Evolutionary conservation across 345 rosid species (phyloP), one percentile per base, ranked within the genome.

Genomic region (Hibiscus tridactylites): DNA sequence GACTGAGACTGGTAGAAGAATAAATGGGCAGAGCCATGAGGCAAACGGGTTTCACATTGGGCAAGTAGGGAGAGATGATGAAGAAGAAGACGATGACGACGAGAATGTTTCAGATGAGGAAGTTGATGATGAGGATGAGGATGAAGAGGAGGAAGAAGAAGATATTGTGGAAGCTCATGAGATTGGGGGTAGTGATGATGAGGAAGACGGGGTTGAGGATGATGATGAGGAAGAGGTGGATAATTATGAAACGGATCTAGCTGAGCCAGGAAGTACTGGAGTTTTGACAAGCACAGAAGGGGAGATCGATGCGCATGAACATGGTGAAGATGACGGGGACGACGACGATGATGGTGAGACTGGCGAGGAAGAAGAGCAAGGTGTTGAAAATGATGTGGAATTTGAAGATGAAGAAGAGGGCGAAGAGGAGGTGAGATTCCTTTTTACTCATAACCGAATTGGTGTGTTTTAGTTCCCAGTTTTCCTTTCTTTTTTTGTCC

Each of bases 251-350:
- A 79, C 67, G 31, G 86, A 79, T 61, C 61, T 74, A 66, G 73
- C 64, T 4, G 84, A 77, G 71, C 87, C 82, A 0, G 88, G 73
- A 76, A 83, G 79, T 69, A 79, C 78, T 1, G 81, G 86, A 12
- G 61, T 84, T 67, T 61, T 85, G 73, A 79, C 76, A 0, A 83
- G 85, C 54, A 79, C 87, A 3, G 88, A 85, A 53, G 91, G 88
- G 24, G 94, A 87, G 82, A 89, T 89, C 80, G 94, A 89, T 82
- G 91, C 86, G 11, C 94, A 89, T 83, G 94, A 89, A 60, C 90
- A 85, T 52, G 94, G 94, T 4, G 94, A 87, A 62, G 87, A 84
- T 71, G 89, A 79, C 19, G 93, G 84, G 6, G 86, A 79, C 12
- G 10, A 9, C 12, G 87, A 84, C 54, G 85, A 80, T 81, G 77